phyloP scores from a whole-genome alignment of 768 basidiomycete genomes.

The Macrolepiota fuliginosa region DNA sequence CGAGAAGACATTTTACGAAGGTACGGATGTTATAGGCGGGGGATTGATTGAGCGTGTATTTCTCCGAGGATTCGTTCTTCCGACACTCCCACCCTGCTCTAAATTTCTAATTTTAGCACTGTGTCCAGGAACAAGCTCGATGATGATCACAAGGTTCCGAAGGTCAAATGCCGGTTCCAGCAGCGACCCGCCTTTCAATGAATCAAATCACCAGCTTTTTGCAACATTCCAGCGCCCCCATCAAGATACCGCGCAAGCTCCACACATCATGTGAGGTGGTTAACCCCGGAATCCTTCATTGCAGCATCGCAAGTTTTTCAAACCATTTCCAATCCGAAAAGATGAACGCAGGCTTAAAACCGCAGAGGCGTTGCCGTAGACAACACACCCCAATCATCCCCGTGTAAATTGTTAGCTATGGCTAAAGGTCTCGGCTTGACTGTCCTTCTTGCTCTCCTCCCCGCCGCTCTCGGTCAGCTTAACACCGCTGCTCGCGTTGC shows the following conservation, averaged over 20 bases:
- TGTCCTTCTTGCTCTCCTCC: conserved; percentile 9
- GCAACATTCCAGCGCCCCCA: neutral
- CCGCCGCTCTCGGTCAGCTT: conserved; percentile 40
- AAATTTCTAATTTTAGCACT: neutral
- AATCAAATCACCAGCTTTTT: neutral
- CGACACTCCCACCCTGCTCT: neutral
- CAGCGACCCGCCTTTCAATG: neutral
- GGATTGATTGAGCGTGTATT: neutral
- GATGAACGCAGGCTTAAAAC: neutral
- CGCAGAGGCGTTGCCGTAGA: neutral
- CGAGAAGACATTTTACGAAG: neutral
- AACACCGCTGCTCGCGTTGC: conserved; percentile 43
- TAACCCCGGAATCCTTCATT: neutral
- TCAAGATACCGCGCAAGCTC: neutral
- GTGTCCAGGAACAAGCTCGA: neutral
- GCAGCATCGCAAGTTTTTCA: neutral
- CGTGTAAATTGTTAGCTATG: neutral
- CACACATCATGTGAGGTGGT: neutral
- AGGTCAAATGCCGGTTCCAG: neutral
- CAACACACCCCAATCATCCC: neutral
- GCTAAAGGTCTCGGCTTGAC: neutral
- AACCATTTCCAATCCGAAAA: neutral
- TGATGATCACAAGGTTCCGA: neutral
- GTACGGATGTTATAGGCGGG: neutral
- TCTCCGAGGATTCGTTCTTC: neutral